Base-by-base conservation (phyloP, 495 filamentous ascomycete genomes). In the Thermothielavioides terrestris region DNA sequence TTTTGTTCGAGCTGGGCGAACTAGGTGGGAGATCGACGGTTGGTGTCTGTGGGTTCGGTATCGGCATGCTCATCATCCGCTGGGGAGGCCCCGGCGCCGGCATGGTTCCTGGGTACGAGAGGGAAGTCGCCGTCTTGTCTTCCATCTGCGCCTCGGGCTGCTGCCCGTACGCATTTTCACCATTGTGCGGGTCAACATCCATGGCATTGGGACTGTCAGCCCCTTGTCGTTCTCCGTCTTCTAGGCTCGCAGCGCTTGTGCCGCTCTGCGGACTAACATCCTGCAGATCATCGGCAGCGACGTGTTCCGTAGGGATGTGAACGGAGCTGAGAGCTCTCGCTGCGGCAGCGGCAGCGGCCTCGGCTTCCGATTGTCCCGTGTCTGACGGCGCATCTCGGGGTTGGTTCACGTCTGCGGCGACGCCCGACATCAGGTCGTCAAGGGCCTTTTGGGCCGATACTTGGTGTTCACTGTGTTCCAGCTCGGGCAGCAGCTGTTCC, bases 11-110 rank as follows among this genome's bases (percentile, higher is more conserved):
- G 6, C 83, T 79, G n/a, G 89, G 71, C 22, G 68, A 67, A 18
- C 55, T 50, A 11, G 56, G 56, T 4, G 40, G 37, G 21, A 57
- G 39, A 12, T 79, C 79, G 47, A 63, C 27, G 36, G 75, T 72
- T 60, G 82, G 77, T 23, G 80, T 39, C 80, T 23, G 77, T 76
- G 12, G 85, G 74, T 61, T 21, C 25, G 17, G 11, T 21, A 81
- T 78, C 14, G 88, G 87, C 50, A 92, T 71, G 63, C 87, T 94
- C 68, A 89, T 80, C 12, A 81, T 82, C 55, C 88, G 77, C 39
- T 74, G 66, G 36, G 75, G 76, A 41, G 73, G 71, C 25, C 67
- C 65, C 37, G 65, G 66, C 23, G 66, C 66, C 49, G 61, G 62
- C 67, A 71, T 75, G 50, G 55, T 51, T 4, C 66, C 72, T 6